These are phyloP conservation scores for Trypanosoma rangeli DNA, from an alignment of 208 protist genomes.

Conservation along the genomic window DNA sequence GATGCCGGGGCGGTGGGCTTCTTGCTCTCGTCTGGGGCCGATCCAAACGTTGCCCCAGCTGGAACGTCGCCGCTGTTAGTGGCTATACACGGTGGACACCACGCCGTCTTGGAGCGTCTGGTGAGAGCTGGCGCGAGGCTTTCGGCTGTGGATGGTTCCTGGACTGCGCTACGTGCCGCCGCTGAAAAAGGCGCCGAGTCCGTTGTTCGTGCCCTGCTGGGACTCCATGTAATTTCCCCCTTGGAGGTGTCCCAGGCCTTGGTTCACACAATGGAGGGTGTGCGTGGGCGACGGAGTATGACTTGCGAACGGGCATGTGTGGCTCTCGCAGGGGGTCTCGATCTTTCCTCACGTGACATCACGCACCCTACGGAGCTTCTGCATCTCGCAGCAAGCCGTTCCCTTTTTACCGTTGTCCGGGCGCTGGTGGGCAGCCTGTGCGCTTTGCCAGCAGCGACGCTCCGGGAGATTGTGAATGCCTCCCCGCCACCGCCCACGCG, in stretches of 20 bases:
- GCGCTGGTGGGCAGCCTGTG: slow-evolving; percentile 39
- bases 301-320: slow-evolving; percentile 17
- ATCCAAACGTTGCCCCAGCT: slow-evolving; percentile 33
- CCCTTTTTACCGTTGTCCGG: slow-evolving; percentile 44
- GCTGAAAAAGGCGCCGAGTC: slow-evolving; percentile 35
- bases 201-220: slow-evolving; percentile 53
- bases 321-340: slow-evolving; percentile 8
- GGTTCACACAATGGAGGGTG: slow-evolving; percentile 31
- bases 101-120: slow-evolving; percentile 40
- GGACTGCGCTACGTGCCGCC: slow-evolving; percentile 52
- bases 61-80: slow-evolving; percentile 30
- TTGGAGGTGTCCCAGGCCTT: slow-evolving; percentile 44
- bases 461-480: slow-evolving; percentile 38
- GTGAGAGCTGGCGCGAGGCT: slow-evolving; percentile 40
- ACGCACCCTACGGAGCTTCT: slow-evolving; percentile 65
- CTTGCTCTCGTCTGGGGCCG: slow-evolving; percentile 42
- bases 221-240: slow-evolving; percentile 24
- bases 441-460: slow-evolving; percentile 34
- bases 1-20: slow-evolving; percentile 42
- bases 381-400: slow-evolving; percentile 53
- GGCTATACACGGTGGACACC: slow-evolving; percentile 45
- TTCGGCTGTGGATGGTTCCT: slow-evolving; percentile 31
- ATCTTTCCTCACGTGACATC: slow-evolving; percentile 25
- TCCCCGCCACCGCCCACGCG: slow-evolving; percentile 43
- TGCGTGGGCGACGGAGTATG: slow-evolving; percentile 20